Evolutionary conservation across 2,329 filamentous ascomycete species (phyloP).

Genomic region (Ophiocordyceps camponoti-floridani): DNA sequence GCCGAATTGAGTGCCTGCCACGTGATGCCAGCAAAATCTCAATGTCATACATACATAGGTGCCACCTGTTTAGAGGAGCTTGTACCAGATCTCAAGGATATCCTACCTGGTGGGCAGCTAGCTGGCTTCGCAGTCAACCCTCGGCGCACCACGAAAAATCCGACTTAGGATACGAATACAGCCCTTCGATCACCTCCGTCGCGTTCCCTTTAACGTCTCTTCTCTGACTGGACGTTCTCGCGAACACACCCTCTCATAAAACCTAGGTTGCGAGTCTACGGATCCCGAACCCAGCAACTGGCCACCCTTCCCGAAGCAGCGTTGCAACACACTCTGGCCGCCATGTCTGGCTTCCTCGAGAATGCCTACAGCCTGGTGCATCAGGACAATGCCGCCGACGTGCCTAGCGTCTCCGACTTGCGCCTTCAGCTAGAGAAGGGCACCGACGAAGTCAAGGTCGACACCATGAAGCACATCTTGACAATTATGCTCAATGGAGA

Average conservation of each 20-base stretch:
- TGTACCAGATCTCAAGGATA: background rate
- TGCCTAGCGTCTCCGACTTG: slow-evolving; percentile 78
- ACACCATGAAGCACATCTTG: slow-evolving; percentile 91
- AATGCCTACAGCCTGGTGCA: slow-evolving; percentile 93
- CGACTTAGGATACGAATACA: background rate
- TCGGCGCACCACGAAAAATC: background rate
- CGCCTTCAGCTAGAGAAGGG: slow-evolving; percentile 88
- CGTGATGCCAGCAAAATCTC: too few relatives aligned
- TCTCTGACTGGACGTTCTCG: background rate
- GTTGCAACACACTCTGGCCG: slow-evolving; percentile 19
- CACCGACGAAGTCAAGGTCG: slow-evolving; percentile 79
- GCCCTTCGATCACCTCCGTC: slow-evolving; percentile 5
- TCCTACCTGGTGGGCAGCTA: background rate
- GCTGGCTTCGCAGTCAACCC: background rate
- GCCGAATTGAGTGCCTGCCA: background rate
- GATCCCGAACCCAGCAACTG: background rate
- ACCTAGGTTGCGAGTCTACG: background rate
- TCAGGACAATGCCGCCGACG: slow-evolving; percentile 89
- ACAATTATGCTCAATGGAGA: slow-evolving; percentile 98
- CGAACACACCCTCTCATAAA: background rate
- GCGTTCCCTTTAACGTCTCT: background rate
- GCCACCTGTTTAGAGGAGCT: slow-evolving; percentile 2
- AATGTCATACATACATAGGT: too few relatives aligned
- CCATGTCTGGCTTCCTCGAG: slow-evolving; percentile 89
- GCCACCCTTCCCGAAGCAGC: background rate